Evolutionary conservation across 2,329 filamentous ascomycete genomes (phyloP).

Genomic region (Colletotrichum scovillei): DNA sequence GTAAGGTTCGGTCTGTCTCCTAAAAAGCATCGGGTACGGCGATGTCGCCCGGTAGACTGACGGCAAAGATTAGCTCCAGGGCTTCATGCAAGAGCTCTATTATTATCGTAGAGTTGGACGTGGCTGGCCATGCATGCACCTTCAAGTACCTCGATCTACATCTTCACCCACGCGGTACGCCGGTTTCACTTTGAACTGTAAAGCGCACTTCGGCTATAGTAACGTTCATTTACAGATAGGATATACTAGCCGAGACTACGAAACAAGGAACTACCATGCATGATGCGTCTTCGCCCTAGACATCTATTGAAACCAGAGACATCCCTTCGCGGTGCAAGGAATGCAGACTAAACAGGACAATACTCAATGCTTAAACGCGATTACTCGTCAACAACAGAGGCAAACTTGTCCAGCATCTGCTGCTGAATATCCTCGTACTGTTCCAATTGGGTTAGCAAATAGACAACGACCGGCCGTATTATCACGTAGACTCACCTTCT

Average conservation of each 20-base stretch:
- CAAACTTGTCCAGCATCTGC: constrained; percentile 97
- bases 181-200: background rate
- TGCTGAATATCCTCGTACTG: constrained; percentile 94
- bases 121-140: background rate
- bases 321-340: constrained; percentile 17
- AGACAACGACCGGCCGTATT: background rate
- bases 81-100: background rate
- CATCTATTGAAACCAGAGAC: constrained; percentile 30
- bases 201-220: background rate
- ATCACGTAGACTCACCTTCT: constrained; percentile 73
- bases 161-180: background rate
- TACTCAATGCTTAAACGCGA: constrained; percentile 2
- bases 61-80: background rate
- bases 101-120: background rate
- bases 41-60: background rate
- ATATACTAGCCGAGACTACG: constrained; percentile 34
- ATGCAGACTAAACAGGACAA: constrained; percentile 23
- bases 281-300: constrained; percentile 22
- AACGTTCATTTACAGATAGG: constrained; percentile 35
- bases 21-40: background rate
- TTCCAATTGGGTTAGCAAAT: constrained; percentile 50
- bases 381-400: constrained; percentile 94
- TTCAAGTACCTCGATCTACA: background rate
- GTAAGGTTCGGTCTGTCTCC: background rate
- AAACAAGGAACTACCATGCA: constrained; percentile 32